Evolutionary conservation across 106 monocot species (phyloP).

Genomic region (Allium sativum): DNA sequence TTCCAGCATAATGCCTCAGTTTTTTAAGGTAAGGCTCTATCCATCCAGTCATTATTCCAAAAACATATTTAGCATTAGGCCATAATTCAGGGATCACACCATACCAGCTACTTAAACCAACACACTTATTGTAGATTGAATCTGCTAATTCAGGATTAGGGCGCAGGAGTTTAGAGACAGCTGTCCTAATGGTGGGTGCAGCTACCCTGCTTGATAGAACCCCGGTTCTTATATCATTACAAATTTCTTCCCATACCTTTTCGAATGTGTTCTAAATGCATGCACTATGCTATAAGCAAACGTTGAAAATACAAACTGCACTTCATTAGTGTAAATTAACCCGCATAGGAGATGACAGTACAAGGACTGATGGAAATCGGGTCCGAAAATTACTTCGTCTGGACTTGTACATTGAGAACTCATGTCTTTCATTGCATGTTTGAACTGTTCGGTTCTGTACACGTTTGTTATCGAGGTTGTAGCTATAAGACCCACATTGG

Average conservation of each 20-base stretch:
- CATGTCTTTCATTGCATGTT: constrained; percentile 56
- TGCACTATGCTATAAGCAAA: constrained; percentile 88
- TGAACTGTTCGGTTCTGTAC: constrained; percentile 53
- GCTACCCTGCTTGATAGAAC: constrained; percentile 69
- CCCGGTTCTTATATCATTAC: constrained; percentile 59
- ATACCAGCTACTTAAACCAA: constrained; percentile 69
- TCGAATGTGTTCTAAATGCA: constrained; percentile 89
- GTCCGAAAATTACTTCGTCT: constrained; percentile 74
- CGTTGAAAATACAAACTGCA: constrained; percentile 68
- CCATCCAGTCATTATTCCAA: constrained; percentile 88
- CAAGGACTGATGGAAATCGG: constrained; percentile 69
- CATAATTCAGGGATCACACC: constrained; percentile 77
- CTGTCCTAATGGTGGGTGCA: constrained; percentile 44
- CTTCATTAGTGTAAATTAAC: constrained; percentile 51
- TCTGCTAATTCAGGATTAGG: constrained; percentile 76
- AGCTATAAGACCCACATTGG: constrained; percentile 55
- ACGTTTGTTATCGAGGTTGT: constrained; percentile 84
- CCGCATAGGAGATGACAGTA: constrained; percentile 95
- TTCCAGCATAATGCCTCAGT: constrained; percentile 81
- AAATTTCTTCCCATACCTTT: constrained; percentile 71
- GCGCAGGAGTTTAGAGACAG: constrained; percentile 46
- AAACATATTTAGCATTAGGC: constrained; percentile 87
- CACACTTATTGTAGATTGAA: constrained; percentile 42
- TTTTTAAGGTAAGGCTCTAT: constrained; percentile 87
- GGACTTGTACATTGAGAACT: constrained; percentile 54